These are phyloP conservation scores for Solanum verrucosum DNA, from an alignment of 257 asterid genomes.

Conservation along the genomic window DNA sequence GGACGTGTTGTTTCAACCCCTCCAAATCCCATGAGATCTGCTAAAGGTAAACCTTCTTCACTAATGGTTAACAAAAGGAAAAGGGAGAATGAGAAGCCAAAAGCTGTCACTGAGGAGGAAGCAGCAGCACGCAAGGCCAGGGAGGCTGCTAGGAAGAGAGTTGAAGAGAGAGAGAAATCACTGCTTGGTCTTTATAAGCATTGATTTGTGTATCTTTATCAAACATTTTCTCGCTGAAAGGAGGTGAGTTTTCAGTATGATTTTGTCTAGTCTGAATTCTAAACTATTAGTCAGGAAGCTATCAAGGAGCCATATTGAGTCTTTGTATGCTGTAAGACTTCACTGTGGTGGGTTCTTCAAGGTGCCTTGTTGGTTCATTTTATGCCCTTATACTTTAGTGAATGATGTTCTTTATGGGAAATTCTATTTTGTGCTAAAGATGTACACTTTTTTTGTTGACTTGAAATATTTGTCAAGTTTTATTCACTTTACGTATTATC, in stretches of 20 bases:
- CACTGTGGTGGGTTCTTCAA: not conserved
- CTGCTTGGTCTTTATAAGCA: conserved; percentile 37
- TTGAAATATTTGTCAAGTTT: not conserved
- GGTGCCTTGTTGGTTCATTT: not conserved
- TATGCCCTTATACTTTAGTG: not conserved
- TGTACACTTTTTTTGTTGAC: not conserved
- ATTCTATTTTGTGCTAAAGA: not conserved
- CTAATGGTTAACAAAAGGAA: conserved; percentile 63
- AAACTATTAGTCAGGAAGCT: not conserved
- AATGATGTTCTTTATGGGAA: not conserved
- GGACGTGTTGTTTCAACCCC: conserved; percentile 66
- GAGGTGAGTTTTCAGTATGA: conserved; percentile 17
- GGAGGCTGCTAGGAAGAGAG: conserved; percentile 91
- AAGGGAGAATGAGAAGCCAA: conserved; percentile 63
- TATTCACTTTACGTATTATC: not conserved
- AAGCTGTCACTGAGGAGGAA: conserved; percentile 68
- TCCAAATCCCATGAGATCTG: conserved; percentile 57
- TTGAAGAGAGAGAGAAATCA: conserved; percentile 79
- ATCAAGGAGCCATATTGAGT: not conserved
- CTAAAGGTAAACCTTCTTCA: conserved; percentile 68
- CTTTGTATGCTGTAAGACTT: not conserved
- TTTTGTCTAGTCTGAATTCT: not conserved
- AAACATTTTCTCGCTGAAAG: conserved; percentile 12
- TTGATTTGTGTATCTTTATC: conserved; percentile 9
- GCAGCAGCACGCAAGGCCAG: conserved; percentile 82